Evolutionary conservation across 495 filamentous ascomycete species (phyloP), one percentile per base, ranked within the genome.

Genomic region (Xylaria palmicola): DNA sequence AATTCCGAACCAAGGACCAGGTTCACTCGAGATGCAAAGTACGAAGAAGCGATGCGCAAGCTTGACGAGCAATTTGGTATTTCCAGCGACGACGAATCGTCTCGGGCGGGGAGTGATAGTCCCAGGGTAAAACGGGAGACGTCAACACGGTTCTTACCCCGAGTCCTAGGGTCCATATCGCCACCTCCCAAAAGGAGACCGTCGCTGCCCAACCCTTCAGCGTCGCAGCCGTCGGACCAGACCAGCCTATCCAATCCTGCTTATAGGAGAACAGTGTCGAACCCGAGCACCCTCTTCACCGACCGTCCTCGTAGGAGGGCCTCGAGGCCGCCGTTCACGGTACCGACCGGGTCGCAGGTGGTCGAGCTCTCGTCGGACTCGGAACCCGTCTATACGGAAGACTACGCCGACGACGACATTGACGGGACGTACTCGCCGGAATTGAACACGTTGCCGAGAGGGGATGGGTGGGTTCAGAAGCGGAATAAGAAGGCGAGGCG

Each of bases 341-440:
- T 75, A 29, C 77, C 77, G 0, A 56, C 70, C 1, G 75, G 76
- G 1, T 69, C 71, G 0, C 77, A 80, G 52, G 71, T 80, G 7
- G 56, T 76, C 7, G 74, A 72, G 15, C 60, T 81, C 5, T 61
- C 76, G 27, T 68, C 71, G 1, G 75, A 77, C 59, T 70, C 74
- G 0, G 76, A 79, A 56, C 67, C 76, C 1, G 48, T 59, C 27
- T 59, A 69, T 12, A 64, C 54, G 6, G 77, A 80, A 34, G 29
- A 78, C 27, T 59, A 69, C 15, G 63, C 54, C 7, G 77, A 80
- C 34, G 29, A 78, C 45, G 70, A 69, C n/a, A 62, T 75, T 29
- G 77, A 78, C 49, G 70, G 66, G 26, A 77, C 70, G 0, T 78
- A 78, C 54, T 58, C 66, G 13, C 68, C 68, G 12, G 62, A 49